Evolutionary conservation across 306 rosid genomes (phyloP), one percentile per base, ranked within the genome.

Genomic region (Bauhinia variegata): DNA sequence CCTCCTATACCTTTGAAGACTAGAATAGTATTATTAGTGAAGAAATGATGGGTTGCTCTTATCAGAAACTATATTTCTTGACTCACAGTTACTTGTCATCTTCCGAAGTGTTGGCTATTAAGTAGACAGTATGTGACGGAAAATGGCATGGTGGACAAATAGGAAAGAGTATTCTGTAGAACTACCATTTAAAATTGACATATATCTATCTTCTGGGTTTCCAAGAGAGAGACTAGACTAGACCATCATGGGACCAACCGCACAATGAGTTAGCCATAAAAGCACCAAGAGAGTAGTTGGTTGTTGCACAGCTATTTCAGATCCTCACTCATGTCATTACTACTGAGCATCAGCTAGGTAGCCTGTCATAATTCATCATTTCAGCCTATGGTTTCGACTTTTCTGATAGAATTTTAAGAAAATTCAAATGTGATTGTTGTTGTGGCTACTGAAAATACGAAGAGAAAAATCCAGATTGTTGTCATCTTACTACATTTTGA

Each of bases 261-360:
- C 54, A 48, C 49, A 68, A 74, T 63, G 76, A 63, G 70, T 51
- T 74, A 74, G 50, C 9, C 59, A 79, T 74, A 51, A 69, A 74
- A 68, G 59, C 64, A 68, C 70, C 49, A 62, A 76, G 81, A 67
- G 23, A 66, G 70, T 76, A 14, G 85, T 76, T 72, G 81, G 78
- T 11, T 75, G 75, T 72, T 71, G 19, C 53, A 18, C 17, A 60
- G 38, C 71, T 54, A 70, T 12, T 57, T 36, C 32, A 63, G 41
- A 68, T 70, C 32, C 67, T 43, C 73, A 64, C 55, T 30, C 13
- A 34, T 52, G 74, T 69, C 46, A 69, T 15, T 0, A 33, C 32
- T 23, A 23, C 2, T 23, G 28, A 23, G 28, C 15, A 64, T 47
- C 49, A 31, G 65, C 14, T 58, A 38, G 80, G 77, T 70, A 28